A percentile compares a stretch with the other conserved stretches of the same genome.
phyloP scores from a whole-genome alignment of 2,329 filamentous ascomycete species.

The Hysterium pulicare region DNA sequence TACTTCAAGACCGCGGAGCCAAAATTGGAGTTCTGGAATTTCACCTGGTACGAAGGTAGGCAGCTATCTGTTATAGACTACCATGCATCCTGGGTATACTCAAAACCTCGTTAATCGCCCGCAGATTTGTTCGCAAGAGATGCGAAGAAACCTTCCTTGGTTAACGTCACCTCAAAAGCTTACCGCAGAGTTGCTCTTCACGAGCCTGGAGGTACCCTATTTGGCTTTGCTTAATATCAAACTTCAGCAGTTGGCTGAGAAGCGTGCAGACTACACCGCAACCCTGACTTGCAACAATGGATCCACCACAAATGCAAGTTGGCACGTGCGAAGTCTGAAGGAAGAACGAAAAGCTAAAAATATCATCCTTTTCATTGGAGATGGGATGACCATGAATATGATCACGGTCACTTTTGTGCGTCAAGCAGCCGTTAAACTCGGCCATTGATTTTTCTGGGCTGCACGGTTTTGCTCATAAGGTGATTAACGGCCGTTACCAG shows the following conservation, averaged over 20 bases:
- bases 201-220: slow-evolving; percentile 58
- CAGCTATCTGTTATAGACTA: background rate
- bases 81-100: background rate
- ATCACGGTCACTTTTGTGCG: slow-evolving; percentile 48
- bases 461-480: slow-evolving; percentile 80
- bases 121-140: slow-evolving; percentile 72
- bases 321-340: slow-evolving; percentile 70
- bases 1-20: slow-evolving; percentile 72
- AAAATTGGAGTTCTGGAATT: slow-evolving; percentile 74
- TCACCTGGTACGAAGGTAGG: slow-evolving; percentile 74
- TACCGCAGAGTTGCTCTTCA: slow-evolving; percentile 73
- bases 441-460: slow-evolving; percentile 40
- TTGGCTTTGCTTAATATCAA: background rate
- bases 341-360: slow-evolving; percentile 76
- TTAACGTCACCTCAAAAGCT: slow-evolving; percentile 76
- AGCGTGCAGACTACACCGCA: slow-evolving; percentile 61
- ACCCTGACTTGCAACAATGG: slow-evolving; percentile 72
- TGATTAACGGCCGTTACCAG: slow-evolving; percentile 81
- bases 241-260: background rate
- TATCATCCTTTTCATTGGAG: slow-evolving; percentile 79
- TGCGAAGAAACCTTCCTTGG: slow-evolving; percentile 63
- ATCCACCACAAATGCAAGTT: slow-evolving; percentile 68
- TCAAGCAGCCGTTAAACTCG: slow-evolving; percentile 6
- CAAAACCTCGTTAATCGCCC: background rate
- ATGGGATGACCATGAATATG: slow-evolving; percentile 69